Conservation (phyloP, 2,329 filamentous ascomycete species). For the Sphaerulina populicola region DNA sequence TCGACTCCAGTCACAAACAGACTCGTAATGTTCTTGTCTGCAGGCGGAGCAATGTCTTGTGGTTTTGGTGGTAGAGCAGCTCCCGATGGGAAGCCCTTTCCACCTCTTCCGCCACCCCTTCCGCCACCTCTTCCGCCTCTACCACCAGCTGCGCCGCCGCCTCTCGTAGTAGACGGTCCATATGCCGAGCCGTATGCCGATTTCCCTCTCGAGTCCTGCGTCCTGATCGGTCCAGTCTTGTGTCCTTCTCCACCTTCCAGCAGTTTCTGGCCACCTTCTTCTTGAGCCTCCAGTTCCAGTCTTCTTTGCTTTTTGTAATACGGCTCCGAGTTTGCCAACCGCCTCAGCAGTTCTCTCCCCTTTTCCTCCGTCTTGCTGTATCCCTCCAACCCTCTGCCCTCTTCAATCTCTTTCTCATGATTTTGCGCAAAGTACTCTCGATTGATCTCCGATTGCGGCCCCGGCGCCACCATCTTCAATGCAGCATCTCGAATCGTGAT, state of each 20-base stretch:
- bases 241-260: constrained; percentile 36
- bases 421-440: constrained; percentile 97
- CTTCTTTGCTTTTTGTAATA: constrained; percentile 85
- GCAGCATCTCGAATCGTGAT: constrained; percentile 93
- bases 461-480: constrained; percentile 93
- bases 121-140: constrained; percentile 35
- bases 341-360: constrained; percentile 74
- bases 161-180: constrained; percentile 12
- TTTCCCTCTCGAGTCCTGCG: constrained; percentile 47
- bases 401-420: constrained; percentile 89
- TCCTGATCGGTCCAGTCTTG: constrained; percentile 66
- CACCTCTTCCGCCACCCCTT: constrained; percentile 39
- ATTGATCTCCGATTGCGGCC: constrained; percentile 86
- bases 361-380: constrained; percentile 98
- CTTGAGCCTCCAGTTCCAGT: constrained; percentile 43
- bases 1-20: constrained; percentile 93
- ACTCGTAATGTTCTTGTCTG: constrained; percentile 79
- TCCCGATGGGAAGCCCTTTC: constrained; percentile 58
- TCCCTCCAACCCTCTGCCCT: constrained; percentile 77
- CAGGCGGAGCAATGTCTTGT: constrained; percentile 76
- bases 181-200: constrained; percentile 30
- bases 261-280: constrained; percentile 36
- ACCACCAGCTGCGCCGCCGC: constrained; percentile 14
- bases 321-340: constrained; percentile 83
- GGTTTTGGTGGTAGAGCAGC: constrained; percentile 70